Conservation (phyloP, 495 filamentous ascomycete species). For the Daldinia vernicosa region DNA sequence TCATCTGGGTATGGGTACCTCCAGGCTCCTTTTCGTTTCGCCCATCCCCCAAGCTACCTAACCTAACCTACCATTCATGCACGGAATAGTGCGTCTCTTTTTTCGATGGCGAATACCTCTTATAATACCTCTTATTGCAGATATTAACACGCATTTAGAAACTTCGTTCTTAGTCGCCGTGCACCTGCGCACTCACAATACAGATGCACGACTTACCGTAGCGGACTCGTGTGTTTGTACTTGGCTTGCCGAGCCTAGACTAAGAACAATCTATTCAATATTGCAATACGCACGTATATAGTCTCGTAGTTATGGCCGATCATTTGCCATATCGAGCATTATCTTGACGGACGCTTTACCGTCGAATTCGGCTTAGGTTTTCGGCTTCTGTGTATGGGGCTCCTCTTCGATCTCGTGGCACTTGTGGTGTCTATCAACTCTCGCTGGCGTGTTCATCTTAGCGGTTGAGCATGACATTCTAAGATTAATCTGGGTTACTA, state of each 20-base stretch:
- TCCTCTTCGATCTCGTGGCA: slow-evolving; percentile 12
- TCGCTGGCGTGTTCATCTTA: background rate
- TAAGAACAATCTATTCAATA: slow-evolving; percentile 7
- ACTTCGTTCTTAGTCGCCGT: background rate
- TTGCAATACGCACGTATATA: slow-evolving; percentile 2
- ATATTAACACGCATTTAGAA: background rate
- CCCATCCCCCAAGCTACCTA: background rate
- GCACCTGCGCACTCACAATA: background rate
- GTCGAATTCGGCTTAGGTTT: slow-evolving; percentile 32
- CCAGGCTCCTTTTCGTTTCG: background rate
- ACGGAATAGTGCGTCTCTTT: background rate
- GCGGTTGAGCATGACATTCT: background rate
- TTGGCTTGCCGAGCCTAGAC: slow-evolving; percentile 2
- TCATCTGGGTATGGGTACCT: no score
- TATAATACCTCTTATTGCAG: background rate
- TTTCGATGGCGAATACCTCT: background rate
- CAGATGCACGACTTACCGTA: slow-evolving; percentile 1
- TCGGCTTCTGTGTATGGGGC: slow-evolving; percentile 27
- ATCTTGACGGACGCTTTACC: slow-evolving; percentile 2
- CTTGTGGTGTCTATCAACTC: slow-evolving; percentile 11
- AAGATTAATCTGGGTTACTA: background rate
- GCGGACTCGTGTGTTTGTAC: background rate
- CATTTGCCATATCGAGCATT: slow-evolving; percentile 10
- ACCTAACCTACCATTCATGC: background rate
- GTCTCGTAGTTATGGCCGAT: background rate